Evolutionary conservation across 805 yeast genomes (phyloP), one percentile per base, ranked within the genome.

Genomic region (Groenewaldozyma salmanticensis): DNA sequence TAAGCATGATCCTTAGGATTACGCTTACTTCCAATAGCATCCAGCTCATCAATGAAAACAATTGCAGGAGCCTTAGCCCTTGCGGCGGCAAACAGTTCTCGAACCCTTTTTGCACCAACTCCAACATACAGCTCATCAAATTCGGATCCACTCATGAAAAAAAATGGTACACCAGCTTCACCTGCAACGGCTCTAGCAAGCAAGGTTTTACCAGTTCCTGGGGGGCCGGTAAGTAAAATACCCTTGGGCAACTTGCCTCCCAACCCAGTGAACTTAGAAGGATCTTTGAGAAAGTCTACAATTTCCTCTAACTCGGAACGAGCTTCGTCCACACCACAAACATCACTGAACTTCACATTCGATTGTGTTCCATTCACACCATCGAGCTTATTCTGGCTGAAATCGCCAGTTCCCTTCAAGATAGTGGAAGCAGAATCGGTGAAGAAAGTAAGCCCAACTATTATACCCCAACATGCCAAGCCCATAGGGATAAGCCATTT

Each of bases 241-340:
- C 99, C 99, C 61, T 90, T 92, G 44, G 98, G 97, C 54, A 92
- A 71, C 62, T 88, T 88, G 39, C 98, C 99, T 51, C 99, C 99
- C 38, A 92, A 72, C 1, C 95, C 94, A 38, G 96, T 94, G 66
- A 87, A 92, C 61, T 85, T 83, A 16, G 95, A 77, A 17, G 99
- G 98, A 60, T 92, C 97, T 58, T 87, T 87, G 56, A 92, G 73
- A 57, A 92, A 92, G 45, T 90, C 96, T n/a, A 92, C 99, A 54
- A 94, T 84, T 63, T 92, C 99, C 62, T 92, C 96, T 48, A 92
- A 72, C 65, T 92, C 98, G 5, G 94, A 85, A 55, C 96, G 79
- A 3, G 99, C 98, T 67, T 92, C 99, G 63, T 94, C 99, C 47
- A 90, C 94, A 43, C 99, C 99, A 56, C 88, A 81, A 27, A 94